Percentiles rank a stretch among this genome's conserved stretches.
Conservation (phyloP, 495 filamentous ascomycete genomes). For the Articulospora tetracladia region DNA sequence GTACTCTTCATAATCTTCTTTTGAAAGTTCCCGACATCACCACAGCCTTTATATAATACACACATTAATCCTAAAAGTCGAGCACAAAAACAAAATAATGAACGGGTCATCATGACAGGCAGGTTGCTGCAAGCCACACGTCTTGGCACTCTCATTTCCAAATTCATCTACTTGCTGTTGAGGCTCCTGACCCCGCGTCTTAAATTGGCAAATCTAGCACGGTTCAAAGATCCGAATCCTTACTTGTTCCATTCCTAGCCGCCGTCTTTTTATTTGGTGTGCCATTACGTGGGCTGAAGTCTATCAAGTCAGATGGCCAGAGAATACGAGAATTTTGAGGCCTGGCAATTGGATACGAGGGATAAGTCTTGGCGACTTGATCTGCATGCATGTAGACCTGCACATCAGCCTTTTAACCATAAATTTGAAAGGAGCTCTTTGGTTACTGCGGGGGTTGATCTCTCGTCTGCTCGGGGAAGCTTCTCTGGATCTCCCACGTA, state of each 20-base stretch:
- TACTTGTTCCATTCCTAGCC: no score
- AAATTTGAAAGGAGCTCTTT: no score
- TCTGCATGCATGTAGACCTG: no score
- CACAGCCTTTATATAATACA: no score
- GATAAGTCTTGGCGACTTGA: neutral
- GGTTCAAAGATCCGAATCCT: no score
- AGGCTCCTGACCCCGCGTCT: neutral
- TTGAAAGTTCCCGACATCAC: no score
- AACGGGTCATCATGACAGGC: neutral
- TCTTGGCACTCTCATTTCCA: neutral
- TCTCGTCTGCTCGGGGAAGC: no score
- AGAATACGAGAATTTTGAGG: neutral
- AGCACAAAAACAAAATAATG: neutral
- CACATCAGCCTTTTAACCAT: no score
- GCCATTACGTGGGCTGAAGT: neutral
- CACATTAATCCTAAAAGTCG: neutral
- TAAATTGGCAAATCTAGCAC: neutral
- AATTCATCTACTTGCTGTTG: neutral
- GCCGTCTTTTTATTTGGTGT: neutral
- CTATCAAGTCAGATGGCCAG: neutral
- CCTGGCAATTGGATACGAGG: neutral
- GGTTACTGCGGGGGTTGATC: no score
- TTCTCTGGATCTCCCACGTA: no score
- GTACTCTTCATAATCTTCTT: neutral
- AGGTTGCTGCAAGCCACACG: neutral